phyloP scores from a whole-genome alignment of 352 stramenopile genomes.

The Pythium grandisporangium region DNA sequence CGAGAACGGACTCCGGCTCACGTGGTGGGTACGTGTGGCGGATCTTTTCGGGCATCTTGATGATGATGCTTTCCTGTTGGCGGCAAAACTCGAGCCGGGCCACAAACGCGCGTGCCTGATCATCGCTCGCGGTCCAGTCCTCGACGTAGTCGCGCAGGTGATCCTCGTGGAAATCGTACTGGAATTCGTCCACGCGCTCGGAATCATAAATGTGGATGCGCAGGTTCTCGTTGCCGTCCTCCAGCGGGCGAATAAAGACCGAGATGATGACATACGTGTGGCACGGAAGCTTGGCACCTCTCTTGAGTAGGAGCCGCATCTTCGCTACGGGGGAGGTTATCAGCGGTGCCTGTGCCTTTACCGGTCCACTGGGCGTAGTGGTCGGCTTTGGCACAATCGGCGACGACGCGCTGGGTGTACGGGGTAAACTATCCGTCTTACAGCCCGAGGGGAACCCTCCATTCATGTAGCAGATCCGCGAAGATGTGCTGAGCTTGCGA shows the following conservation, averaged over 20 bases:
- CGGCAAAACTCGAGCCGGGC: slow-evolving; percentile 45
- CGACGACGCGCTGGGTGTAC: neutral
- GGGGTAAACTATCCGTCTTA: slow-evolving; percentile 6
- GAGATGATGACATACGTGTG: slow-evolving; percentile 58
- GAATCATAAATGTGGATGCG: slow-evolving; percentile 65
- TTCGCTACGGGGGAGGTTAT: slow-evolving; percentile 42
- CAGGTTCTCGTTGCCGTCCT: slow-evolving; percentile 66
- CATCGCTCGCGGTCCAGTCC: slow-evolving; percentile 23
- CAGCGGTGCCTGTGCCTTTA: slow-evolving; percentile 4
- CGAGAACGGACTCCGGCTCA: too few relatives aligned
- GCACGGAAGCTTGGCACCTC: slow-evolving; percentile 42
- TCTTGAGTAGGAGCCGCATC: slow-evolving; percentile 48
- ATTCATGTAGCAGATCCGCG: too few relatives aligned
- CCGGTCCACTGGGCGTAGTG: neutral
- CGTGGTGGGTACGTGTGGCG: too few relatives aligned
- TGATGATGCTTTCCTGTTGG: slow-evolving; percentile 54
- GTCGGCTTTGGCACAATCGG: neutral
- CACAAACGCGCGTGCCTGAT: slow-evolving; percentile 33
- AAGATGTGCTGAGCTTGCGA: slow-evolving; percentile 12
- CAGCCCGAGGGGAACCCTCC: too few relatives aligned
- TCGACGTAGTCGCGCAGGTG: slow-evolving; percentile 41
- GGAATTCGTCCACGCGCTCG: slow-evolving; percentile 64
- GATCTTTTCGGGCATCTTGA: slow-evolving; percentile 46
- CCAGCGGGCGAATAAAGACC: slow-evolving; percentile 52
- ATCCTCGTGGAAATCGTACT: slow-evolving; percentile 68